Evolutionary conservation across 192 early-diverging fungal species (phyloP).

Genomic region (Coemansia sp.): DNA sequence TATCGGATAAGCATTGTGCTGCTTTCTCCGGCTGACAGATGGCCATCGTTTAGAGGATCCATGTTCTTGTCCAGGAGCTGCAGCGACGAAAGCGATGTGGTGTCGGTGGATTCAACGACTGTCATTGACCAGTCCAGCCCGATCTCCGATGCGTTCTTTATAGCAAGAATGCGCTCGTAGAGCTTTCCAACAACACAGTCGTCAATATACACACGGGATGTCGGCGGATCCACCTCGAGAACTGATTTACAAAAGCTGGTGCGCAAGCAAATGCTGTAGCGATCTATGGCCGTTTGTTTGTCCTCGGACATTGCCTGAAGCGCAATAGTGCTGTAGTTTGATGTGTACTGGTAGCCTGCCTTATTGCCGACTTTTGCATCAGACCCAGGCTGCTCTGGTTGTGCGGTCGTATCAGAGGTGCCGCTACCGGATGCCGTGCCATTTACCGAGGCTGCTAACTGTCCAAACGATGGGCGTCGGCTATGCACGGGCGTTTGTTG

Average conservation of each 20-base stretch:
- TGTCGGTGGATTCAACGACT: constrained; percentile 36
- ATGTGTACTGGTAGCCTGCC: constrained; percentile 8
- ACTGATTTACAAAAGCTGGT: constrained; percentile 87
- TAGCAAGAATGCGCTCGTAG: constrained; percentile 88
- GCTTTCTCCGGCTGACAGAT: constrained; percentile 68
- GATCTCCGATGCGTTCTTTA: constrained; percentile 89
- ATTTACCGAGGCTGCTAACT: background rate
- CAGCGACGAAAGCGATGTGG: constrained; percentile 25
- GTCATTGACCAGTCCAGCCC: constrained; percentile 80
- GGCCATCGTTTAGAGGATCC: constrained; percentile 22
- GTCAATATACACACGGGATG: constrained; percentile 91
- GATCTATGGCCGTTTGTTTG: constrained; percentile 22
- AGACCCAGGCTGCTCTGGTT: background rate
- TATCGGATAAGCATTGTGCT: constrained; percentile 79
- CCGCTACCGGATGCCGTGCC: background rate
- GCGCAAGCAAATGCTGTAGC: constrained; percentile 71
- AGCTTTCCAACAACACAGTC: constrained; percentile 88
- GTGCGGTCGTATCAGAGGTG: constrained; percentile 17
- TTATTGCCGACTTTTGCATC: background rate
- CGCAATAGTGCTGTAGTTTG: constrained; percentile 2
- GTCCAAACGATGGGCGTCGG: constrained; percentile 12
- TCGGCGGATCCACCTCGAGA: constrained; percentile 88
- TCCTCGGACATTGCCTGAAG: constrained; percentile 13
- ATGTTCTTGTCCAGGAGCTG: constrained; percentile 19
- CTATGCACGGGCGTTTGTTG: constrained; percentile 13